phyloP scores from a whole-genome alignment of 768 basidiomycete species.

The Fomitopsis pulvina region DNA sequence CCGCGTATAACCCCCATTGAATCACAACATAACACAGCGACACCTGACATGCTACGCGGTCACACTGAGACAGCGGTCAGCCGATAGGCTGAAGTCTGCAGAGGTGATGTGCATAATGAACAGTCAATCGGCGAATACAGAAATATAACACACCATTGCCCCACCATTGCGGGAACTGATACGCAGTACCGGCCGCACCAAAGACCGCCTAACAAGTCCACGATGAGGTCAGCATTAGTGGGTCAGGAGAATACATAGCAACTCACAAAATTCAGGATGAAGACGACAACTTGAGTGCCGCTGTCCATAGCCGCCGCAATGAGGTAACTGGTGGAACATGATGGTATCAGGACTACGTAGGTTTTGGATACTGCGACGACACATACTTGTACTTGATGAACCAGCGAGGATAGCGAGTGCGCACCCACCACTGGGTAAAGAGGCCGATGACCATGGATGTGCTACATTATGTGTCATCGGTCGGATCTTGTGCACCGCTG shows the following conservation, averaged over 20 bases:
- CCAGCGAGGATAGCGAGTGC: constrained; percentile 30
- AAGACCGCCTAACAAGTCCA: constrained; percentile 13
- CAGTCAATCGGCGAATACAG: neutral
- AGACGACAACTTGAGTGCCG: constrained; percentile 31
- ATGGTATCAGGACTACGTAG: too few species aligned
- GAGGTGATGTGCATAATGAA: neutral
- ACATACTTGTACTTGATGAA: constrained; percentile 21
- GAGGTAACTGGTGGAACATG: constrained; percentile 25
- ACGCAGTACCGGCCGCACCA: constrained; percentile 21
- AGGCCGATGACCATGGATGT: constrained; percentile 35
- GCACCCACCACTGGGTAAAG: constrained; percentile 40
- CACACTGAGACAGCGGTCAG: constrained; percentile 15
- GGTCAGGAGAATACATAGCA: neutral
- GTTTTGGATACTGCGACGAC: too few species aligned
- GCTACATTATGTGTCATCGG: constrained; percentile 1
- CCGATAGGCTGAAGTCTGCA: constrained; percentile 16
- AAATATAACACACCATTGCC: constrained; percentile 15
- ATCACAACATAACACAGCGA: neutral
- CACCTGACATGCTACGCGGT: neutral
- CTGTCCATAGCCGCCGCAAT: constrained; percentile 32
- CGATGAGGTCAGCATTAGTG: neutral
- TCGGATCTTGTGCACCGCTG: neutral
- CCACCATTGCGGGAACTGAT: constrained; percentile 21
- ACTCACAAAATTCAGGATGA: constrained; percentile 26
- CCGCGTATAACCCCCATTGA: too few species aligned